Conservation (phyloP, 306 rosid genomes). For the Dalbergia cultrata region DNA sequence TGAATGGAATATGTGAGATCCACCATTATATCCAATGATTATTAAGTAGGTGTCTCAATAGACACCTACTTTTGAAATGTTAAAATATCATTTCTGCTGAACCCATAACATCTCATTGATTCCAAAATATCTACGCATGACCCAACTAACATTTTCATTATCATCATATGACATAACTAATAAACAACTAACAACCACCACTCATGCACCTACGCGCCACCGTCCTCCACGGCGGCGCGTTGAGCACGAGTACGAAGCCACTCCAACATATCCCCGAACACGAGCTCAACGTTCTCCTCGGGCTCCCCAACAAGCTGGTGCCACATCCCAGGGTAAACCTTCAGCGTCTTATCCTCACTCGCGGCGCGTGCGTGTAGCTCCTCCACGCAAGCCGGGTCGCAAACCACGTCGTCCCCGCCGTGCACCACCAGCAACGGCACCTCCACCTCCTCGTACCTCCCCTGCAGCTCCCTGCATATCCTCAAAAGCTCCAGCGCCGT, state of each 20-base stretch:
- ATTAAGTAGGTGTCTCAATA: no score
- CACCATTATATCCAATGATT: no score
- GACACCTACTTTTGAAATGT: no score
- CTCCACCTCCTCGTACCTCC: slow-evolving; percentile 77
- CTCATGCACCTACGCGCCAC: slow-evolving; percentile 19
- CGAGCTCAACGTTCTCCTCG: slow-evolving; percentile 68
- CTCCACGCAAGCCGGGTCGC: slow-evolving; percentile 85
- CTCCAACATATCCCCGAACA: slow-evolving; percentile 73
- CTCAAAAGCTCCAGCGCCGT: slow-evolving; percentile 88
- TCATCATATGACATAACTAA: background rate
- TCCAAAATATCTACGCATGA: background rate
- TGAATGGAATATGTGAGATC: no score
- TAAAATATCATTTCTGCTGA: no score
- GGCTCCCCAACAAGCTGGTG: slow-evolving; percentile 87
- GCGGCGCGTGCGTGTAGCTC: slow-evolving; percentile 75
- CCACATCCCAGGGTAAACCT: slow-evolving; percentile 84
- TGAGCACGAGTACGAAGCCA: slow-evolving; percentile 66
- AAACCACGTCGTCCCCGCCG: slow-evolving; percentile 79
- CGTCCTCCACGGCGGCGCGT: slow-evolving; percentile 45
- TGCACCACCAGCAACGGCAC: slow-evolving; percentile 82
- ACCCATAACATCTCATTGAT: background rate
- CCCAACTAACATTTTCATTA: background rate
- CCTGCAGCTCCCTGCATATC: slow-evolving; percentile 87
- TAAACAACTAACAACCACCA: background rate
- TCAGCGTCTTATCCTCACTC: slow-evolving; percentile 85